Evolutionary conservation across 75 land plant genomes (phyloP).

Genomic region (Cryptomeria japonica): DNA sequence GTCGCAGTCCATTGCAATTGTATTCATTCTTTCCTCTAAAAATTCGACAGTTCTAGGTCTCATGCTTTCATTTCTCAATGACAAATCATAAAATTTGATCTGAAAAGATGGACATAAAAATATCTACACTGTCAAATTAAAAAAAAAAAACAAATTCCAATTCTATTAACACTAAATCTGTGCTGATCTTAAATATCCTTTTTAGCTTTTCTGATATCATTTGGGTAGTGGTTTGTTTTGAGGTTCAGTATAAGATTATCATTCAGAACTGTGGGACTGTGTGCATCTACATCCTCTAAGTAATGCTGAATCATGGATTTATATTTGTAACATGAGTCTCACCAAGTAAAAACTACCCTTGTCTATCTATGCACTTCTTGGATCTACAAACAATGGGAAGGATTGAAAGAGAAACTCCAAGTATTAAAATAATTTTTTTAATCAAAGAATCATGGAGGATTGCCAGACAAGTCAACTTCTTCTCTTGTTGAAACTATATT

Average conservation of each 20-base stretch:
- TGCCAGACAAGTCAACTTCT: too few species aligned
- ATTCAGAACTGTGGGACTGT: not conserved
- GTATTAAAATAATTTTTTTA: too few species aligned
- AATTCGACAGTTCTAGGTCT: too few species aligned
- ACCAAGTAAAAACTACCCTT: not conserved
- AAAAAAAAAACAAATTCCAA: too few species aligned
- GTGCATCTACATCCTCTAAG: too few species aligned
- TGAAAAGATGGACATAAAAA: too few species aligned
- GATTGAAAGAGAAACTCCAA: not conserved
- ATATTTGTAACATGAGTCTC: not conserved
- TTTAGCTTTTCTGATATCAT: not conserved
- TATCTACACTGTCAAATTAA: too few species aligned
- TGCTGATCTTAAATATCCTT: not conserved
- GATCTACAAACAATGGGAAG: not conserved
- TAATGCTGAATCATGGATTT: not conserved
- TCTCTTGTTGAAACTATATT: too few species aligned
- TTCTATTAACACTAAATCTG: not conserved
- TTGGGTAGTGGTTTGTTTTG: not conserved
- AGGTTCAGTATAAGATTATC: not conserved
- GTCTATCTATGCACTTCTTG: not conserved
- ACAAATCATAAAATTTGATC: too few species aligned
- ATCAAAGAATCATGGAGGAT: too few species aligned
- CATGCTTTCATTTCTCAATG: too few species aligned
- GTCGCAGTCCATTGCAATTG: not conserved
- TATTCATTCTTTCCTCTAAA: not conserved